A percentile compares a stretch with the other conserved stretches of the same genome.
Evolutionary conservation across 345 rosid species (phyloP).

Genomic region (Iberis pinnata): DNA sequence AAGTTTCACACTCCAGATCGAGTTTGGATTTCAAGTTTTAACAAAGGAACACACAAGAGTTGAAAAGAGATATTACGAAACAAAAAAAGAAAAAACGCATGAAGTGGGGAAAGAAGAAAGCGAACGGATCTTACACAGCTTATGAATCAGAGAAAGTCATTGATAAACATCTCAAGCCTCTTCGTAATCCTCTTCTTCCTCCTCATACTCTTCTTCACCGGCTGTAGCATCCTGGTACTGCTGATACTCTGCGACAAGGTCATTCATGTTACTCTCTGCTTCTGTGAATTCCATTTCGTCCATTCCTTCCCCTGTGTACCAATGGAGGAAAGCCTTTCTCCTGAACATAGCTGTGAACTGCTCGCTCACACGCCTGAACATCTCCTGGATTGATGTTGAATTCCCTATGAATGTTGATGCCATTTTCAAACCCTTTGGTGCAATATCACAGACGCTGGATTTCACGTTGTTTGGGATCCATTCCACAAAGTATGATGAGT

Average conservation of each 20-base stretch:
- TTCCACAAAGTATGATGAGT: conserved; percentile 37
- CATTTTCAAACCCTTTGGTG: conserved; percentile 37
- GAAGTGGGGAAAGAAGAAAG: conserved; percentile 18
- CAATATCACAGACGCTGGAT: conserved; percentile 38
- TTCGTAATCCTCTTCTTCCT: conserved; percentile 25
- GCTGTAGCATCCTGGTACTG: conserved; percentile 42
- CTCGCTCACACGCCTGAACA: conserved; percentile 39
- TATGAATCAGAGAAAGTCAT: conserved; percentile 9
- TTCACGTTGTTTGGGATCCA: conserved; percentile 39
- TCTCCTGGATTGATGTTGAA: conserved; percentile 38
- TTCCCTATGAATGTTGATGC: conserved; percentile 34
- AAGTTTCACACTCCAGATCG: conserved; percentile 21
- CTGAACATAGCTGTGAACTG: conserved; percentile 41
- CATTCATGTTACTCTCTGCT: conserved; percentile 41
- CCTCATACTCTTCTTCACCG: conserved; percentile 35
- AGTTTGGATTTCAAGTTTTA: conserved; percentile 19
- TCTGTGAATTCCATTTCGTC: conserved; percentile 40
- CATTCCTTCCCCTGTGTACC: conserved; percentile 42
- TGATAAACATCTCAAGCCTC: conserved; percentile 19
- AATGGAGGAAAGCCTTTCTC: conserved; percentile 42
- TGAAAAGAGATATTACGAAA: neutral
- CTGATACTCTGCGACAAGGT: conserved; percentile 40
- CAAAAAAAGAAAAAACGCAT: neutral
- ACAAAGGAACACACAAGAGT: conserved; percentile 20
- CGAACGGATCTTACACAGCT: conserved; percentile 24